These are phyloP conservation scores for Macaranga tanarius DNA, from an alignment of 441 rosid genomes.

Conservation along the genomic window DNA sequence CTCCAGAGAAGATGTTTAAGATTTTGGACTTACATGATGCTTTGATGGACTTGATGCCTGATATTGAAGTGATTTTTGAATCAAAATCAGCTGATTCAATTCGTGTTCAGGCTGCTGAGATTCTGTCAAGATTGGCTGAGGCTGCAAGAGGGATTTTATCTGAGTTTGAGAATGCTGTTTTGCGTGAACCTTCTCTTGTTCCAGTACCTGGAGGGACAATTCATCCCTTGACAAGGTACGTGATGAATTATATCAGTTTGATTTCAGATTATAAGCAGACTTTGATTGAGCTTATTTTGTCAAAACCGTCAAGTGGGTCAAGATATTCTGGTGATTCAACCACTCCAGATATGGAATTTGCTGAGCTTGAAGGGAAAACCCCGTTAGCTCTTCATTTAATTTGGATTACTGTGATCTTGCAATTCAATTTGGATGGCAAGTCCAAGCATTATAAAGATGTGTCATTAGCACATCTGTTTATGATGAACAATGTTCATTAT, in stretches of 20 bases:
- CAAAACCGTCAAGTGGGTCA: slow-evolving; percentile 72
- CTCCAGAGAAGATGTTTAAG: slow-evolving; percentile 83
- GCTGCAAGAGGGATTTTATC: slow-evolving; percentile 80
- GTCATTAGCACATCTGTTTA: slow-evolving; percentile 69
- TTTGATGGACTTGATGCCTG: slow-evolving; percentile 59
- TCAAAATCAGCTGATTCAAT: slow-evolving; percentile 43
- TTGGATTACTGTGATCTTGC: slow-evolving; percentile 82
- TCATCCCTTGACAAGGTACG: slow-evolving; percentile 91
- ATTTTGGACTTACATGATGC: slow-evolving; percentile 78
- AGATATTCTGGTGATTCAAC: slow-evolving; percentile 62
- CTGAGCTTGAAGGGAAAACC: slow-evolving; percentile 60
- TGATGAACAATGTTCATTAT: slow-evolving; percentile 97
- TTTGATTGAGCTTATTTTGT: slow-evolving; percentile 65
- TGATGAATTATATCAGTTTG: slow-evolving; percentile 78
- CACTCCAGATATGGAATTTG: slow-evolving; percentile 61
- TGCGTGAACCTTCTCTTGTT: slow-evolving; percentile 57
- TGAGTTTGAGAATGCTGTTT: slow-evolving; percentile 75
- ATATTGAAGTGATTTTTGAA: slow-evolving; percentile 44
- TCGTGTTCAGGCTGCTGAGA: slow-evolving; percentile 71
- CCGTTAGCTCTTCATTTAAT: slow-evolving; percentile 77
- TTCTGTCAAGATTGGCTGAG: slow-evolving; percentile 68
- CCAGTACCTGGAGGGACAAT: slow-evolving; percentile 69
- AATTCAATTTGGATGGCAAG: slow-evolving; percentile 68
- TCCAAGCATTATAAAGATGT: slow-evolving; percentile 75
- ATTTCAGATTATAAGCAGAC: slow-evolving; percentile 83